phyloP scores from a whole-genome alignment of 352 stramenopile genomes.

The Phytophthora pini region DNA sequence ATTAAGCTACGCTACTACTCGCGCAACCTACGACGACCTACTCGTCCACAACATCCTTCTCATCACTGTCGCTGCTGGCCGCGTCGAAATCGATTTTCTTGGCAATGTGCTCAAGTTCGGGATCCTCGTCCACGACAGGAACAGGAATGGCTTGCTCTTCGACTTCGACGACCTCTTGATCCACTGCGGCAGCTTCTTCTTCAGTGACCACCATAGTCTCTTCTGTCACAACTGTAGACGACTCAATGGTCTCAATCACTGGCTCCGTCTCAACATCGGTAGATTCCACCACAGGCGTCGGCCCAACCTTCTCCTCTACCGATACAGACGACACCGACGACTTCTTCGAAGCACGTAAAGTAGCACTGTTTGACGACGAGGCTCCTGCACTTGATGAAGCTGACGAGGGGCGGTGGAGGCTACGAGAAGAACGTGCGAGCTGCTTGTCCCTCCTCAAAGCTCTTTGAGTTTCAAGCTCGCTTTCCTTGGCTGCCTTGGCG shows the following conservation, averaged over 20 bases:
- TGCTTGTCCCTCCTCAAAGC: conserved; percentile 20
- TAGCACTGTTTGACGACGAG: conserved; percentile 27
- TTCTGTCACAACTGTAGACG: not conserved
- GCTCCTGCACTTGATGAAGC: conserved; percentile 25
- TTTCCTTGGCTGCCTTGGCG: conserved; percentile 38
- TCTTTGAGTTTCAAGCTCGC: conserved; percentile 23
- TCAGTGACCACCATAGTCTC: conserved; percentile 2
- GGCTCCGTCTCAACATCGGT: conserved; percentile 3
- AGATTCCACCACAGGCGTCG: not conserved
- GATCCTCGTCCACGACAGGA: conserved; percentile 23
- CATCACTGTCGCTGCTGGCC: conserved; percentile 40
- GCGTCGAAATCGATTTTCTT: conserved; percentile 52
- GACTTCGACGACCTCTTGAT: conserved; percentile 3
- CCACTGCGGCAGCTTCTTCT: not conserved
- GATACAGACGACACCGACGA: conserved; percentile 32
- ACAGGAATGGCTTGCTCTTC: conserved; percentile 14
- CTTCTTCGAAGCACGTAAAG: conserved; percentile 35
- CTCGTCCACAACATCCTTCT: conserved; percentile 24
- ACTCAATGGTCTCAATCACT: not conserved
- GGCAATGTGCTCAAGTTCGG: conserved; percentile 26
- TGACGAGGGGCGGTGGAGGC: conserved; percentile 4
- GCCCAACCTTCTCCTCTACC: conserved; percentile 20
- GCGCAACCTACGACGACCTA: conserved; percentile 17
- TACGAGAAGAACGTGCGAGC: conserved; percentile 10
- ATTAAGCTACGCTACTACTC: conserved; percentile 22